phyloP scores from a whole-genome alignment of 1,284 basidiomycete genomes.

The Cutaneotrichosporon daszewskae region DNA sequence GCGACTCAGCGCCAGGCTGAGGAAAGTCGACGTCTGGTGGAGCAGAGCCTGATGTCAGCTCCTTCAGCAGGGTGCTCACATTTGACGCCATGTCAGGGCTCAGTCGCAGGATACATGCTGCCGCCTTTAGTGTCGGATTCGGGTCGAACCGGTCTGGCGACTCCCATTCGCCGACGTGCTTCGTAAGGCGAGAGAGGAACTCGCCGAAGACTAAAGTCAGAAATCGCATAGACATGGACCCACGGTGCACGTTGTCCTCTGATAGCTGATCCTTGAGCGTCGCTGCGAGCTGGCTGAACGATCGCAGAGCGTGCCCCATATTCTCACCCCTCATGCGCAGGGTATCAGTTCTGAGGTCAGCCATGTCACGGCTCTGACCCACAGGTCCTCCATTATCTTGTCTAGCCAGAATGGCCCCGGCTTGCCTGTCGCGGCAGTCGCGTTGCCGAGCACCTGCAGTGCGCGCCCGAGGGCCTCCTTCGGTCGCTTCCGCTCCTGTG shows the following conservation, averaged over 20 bases:
- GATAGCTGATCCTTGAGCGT: conserved; percentile 19
- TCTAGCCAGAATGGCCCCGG: too few species aligned
- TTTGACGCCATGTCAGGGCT: conserved; percentile 8
- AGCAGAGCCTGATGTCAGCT: conserved; percentile 13
- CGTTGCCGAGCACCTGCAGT: too few species aligned
- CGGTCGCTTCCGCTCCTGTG: too few species aligned
- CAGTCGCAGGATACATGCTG: conserved; percentile 14
- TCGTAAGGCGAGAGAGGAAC: conserved; percentile 30
- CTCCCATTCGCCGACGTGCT: conserved; percentile 34
- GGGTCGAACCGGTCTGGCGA: conserved; percentile 27
- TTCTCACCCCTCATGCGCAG: conserved; percentile 23
- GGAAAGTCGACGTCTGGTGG: conserved; percentile 31
- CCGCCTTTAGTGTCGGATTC: conserved; percentile 24
- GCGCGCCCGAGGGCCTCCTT: too few species aligned
- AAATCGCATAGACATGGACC: conserved; percentile 1
- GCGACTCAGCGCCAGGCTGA: conserved; percentile 23
- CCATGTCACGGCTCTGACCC: not conserved
- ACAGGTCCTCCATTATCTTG: too few species aligned
- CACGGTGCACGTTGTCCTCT: conserved; percentile 24
- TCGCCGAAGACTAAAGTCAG: conserved; percentile 22
- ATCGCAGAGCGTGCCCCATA: conserved; percentile 23
- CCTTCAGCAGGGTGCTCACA: not conserved
- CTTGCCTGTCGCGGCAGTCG: too few species aligned
- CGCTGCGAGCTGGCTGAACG: conserved; percentile 17
- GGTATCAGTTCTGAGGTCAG: conserved; percentile 20